phyloP scores from a whole-genome alignment of 2,329 filamentous ascomycete species.

The Fusarium napiforme region DNA sequence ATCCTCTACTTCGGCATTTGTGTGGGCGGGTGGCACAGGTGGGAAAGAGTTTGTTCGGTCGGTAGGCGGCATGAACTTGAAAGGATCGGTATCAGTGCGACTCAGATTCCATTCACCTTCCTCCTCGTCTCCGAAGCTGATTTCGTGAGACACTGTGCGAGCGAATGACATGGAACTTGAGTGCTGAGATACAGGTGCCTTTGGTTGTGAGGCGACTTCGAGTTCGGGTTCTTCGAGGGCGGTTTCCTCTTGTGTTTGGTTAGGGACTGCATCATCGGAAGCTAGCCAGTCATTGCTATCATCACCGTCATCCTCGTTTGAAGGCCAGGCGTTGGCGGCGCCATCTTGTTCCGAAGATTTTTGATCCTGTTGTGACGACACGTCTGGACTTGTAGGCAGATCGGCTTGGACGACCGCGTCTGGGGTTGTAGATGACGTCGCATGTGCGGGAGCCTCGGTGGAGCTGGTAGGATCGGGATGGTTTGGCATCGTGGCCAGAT shows the following conservation, averaged over 20 bases:
- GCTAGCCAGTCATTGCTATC: constrained; percentile 41
- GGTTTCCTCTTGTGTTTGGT: constrained; percentile 18
- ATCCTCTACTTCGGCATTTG: constrained; percentile 41
- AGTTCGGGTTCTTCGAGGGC: constrained; percentile 23
- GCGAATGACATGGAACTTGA: constrained; percentile 71
- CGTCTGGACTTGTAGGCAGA: constrained; percentile 12
- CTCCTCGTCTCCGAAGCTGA: constrained; percentile 70
- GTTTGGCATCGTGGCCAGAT: constrained; percentile 55
- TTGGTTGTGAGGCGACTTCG: constrained; percentile 27
- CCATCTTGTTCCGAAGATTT: constrained; percentile 6
- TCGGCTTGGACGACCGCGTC: constrained; percentile 21
- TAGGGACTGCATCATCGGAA: constrained; percentile 31
- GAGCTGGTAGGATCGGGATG: constrained; percentile 39
- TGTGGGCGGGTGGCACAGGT: constrained; percentile 58
- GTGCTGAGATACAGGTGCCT: constrained; percentile 61
- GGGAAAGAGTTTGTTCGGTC: constrained; percentile 74
- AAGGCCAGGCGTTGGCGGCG: constrained; percentile 32
- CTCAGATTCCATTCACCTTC: constrained; percentile 67
- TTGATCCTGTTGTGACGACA: constrained; percentile 21
- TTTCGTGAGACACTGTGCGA: constrained; percentile 70
- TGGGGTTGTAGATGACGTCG: constrained; percentile 38
- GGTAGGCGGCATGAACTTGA: constrained; percentile 67
- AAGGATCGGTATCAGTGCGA: constrained; percentile 65
- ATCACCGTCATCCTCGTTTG: constrained; percentile 43
- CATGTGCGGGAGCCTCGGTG: constrained; percentile 27